phyloP scores from a whole-genome alignment of 176 grass and related monocot genomes.

The Cenchrus americanus region DNA sequence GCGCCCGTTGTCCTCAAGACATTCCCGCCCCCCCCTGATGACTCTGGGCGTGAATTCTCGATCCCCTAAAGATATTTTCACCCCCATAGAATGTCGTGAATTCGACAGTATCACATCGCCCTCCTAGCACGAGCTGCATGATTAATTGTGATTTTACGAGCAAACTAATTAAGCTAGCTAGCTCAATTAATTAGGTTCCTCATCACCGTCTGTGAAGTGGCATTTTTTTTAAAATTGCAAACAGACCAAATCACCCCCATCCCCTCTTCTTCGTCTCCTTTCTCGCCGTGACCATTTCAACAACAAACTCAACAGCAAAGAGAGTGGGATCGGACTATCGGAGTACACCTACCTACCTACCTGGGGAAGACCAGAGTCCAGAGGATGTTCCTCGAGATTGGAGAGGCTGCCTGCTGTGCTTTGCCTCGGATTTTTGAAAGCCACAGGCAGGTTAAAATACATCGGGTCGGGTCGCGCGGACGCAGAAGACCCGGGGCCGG shows the following conservation, averaged over 20 bases:
- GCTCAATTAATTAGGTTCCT: too few relatives aligned
- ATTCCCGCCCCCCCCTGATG: slow-evolving; percentile 42
- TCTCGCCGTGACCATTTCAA: background rate
- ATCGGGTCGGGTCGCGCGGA: slow-evolving; percentile 22
- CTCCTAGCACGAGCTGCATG: slow-evolving; percentile 9
- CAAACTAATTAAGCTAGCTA: too few relatives aligned
- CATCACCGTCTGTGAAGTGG: background rate
- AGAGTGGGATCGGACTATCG: too few relatives aligned
- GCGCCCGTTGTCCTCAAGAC: slow-evolving; percentile 44
- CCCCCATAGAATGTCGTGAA: slow-evolving; percentile 25
- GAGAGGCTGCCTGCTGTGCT: background rate
- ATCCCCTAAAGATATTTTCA: slow-evolving; percentile 35
- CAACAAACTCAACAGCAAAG: background rate
- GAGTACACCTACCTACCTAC: too few relatives aligned
- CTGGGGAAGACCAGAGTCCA: background rate
- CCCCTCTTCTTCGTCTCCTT: background rate
- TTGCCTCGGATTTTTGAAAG: slow-evolving; percentile 32
- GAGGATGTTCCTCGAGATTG: slow-evolving; percentile 47
- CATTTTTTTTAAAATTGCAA: background rate
- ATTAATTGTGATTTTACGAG: too few relatives aligned
- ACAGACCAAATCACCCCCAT: background rate
- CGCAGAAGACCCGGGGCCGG: slow-evolving; percentile 38
- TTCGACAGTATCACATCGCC: slow-evolving; percentile 30
- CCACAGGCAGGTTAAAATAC: slow-evolving; percentile 3
- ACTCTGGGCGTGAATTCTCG: slow-evolving; percentile 49